A percentile compares a stretch with the other conserved stretches of the same genome.
Conservation (phyloP, 2,329 filamentous ascomycete genomes). For the Fusarium torreyae region DNA sequence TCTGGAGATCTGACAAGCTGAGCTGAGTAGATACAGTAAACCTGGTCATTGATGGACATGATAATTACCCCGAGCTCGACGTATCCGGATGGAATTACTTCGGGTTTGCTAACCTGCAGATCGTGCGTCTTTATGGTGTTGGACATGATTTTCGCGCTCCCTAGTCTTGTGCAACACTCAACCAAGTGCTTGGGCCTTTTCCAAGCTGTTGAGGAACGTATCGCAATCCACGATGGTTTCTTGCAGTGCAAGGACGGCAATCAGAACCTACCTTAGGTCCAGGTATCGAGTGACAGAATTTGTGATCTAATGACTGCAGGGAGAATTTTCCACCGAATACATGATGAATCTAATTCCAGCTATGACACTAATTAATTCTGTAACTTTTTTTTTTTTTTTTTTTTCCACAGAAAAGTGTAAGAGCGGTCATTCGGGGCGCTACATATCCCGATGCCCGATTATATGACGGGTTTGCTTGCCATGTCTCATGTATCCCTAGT, state of each 20-base stretch:
- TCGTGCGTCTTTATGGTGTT: conserved; percentile 15
- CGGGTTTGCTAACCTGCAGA: conserved; percentile 30
- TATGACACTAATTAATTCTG: conserved; percentile 1
- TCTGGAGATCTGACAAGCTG: conserved; percentile 6
- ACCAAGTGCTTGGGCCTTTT: conserved; percentile 34
- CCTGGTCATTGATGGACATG: conserved; percentile 27
- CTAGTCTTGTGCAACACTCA: conserved; percentile 24
- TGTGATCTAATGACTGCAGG: conserved; percentile 1
- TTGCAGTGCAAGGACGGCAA: conserved; percentile 25
- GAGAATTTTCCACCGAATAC: conserved; percentile 6
- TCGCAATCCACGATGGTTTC: conserved; percentile 6
- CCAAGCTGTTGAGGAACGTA: conserved; percentile 25
- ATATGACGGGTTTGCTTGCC: conserved; percentile 20
- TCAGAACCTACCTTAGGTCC: background rate
- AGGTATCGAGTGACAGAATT: conserved; percentile 1
- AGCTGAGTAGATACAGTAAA: background rate
- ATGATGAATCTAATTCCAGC: conserved; percentile 16
- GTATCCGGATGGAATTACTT: conserved; percentile 18
- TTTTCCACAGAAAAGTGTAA: background rate
- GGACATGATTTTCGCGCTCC: conserved; percentile 23
- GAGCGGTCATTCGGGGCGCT: conserved; percentile 5
- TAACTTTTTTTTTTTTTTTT: background rate
- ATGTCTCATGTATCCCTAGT: conserved; percentile 12
- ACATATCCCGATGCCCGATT: conserved; percentile 23
- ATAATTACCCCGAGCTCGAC: conserved; percentile 15